Conservation (phyloP, 345 rosid genomes). For the Hibiscus trionum region DNA sequence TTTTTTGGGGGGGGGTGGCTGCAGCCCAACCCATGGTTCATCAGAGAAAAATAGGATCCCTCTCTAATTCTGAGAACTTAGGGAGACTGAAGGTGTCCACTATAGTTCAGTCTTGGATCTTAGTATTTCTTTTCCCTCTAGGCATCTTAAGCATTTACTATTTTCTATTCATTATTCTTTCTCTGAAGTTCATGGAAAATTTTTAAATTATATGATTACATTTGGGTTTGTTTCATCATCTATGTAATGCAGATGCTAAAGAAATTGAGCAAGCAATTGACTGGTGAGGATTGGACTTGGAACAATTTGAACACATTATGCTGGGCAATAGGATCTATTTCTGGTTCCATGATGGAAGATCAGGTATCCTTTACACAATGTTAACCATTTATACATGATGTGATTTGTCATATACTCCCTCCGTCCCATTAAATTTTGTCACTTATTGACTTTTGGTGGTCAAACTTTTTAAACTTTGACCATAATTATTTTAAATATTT, state of each 20-base stretch:
- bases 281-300: conserved; percentile 99
- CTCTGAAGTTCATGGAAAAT: background rate
- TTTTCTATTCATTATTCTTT: background rate
- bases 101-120: background rate
- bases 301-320: conserved; percentile 82
- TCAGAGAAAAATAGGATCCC: background rate
- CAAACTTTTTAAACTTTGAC: too few species aligned
- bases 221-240: conserved; percentile 11
- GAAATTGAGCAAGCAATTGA: conserved; percentile 88
- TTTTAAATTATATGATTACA: conserved; percentile 10
- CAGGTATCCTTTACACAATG: conserved; percentile 43
- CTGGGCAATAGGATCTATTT: conserved; percentile 27
- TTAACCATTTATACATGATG: background rate
- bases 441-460: too few species aligned
- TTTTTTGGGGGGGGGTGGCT: background rate
- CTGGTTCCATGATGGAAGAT: conserved; percentile 98
- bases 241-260: conserved; percentile 61
- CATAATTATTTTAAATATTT: too few species aligned
- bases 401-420: background rate
- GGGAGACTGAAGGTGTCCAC: background rate
- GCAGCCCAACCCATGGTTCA: background rate
- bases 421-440: too few species aligned
- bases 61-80: background rate
- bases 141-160: background rate
- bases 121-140: background rate